These are phyloP conservation scores for Xerophyta viscosa DNA, from an alignment of 106 monocot species.

Conservation along the genomic window DNA sequence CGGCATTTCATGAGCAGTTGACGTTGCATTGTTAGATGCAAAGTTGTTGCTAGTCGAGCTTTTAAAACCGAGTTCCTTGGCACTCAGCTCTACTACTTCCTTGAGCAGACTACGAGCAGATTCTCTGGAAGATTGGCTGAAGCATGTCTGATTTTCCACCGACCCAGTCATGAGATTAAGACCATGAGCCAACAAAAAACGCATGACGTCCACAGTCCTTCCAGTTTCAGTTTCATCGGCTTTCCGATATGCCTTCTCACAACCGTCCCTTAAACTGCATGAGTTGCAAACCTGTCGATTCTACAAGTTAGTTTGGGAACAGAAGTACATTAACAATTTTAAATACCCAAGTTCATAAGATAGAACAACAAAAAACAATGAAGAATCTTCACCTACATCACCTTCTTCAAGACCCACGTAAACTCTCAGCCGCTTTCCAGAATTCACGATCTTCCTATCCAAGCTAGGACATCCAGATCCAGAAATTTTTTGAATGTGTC, in stretches of 20 bases:
- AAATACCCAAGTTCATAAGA: background rate
- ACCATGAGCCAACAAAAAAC: conserved; percentile 67
- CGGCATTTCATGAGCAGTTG: conserved; percentile 9
- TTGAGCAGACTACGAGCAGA: conserved; percentile 60
- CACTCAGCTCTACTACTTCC: conserved; percentile 34
- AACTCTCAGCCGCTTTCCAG: conserved; percentile 84
- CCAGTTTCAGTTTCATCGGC: conserved; percentile 50
- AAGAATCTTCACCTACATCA: conserved; percentile 33
- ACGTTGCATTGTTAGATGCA: conserved; percentile 2
- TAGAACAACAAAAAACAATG: background rate
- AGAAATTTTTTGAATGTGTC: conserved; percentile 57
- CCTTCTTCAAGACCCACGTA: conserved; percentile 82
- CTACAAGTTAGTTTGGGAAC: conserved; percentile 4
- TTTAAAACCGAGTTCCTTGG: conserved; percentile 16
- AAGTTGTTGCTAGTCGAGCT: conserved; percentile 3
- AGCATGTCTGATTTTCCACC: conserved; percentile 23
- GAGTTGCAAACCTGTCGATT: conserved; percentile 56
- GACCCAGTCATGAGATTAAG: conserved; percentile 36
- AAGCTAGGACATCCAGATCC: conserved; percentile 76
- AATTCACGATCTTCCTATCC: conserved; percentile 92
- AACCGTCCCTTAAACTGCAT: conserved; percentile 61
- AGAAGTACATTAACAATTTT: background rate
- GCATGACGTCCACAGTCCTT: conserved; percentile 86
- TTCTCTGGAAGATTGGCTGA: conserved; percentile 35
- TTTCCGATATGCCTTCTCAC: conserved; percentile 78